Percentiles rank a stretch among this genome's conserved stretches.
phyloP scores from a whole-genome alignment of 371 early-diverging fungal species.

The Lichtheimia ramosa region DNA sequence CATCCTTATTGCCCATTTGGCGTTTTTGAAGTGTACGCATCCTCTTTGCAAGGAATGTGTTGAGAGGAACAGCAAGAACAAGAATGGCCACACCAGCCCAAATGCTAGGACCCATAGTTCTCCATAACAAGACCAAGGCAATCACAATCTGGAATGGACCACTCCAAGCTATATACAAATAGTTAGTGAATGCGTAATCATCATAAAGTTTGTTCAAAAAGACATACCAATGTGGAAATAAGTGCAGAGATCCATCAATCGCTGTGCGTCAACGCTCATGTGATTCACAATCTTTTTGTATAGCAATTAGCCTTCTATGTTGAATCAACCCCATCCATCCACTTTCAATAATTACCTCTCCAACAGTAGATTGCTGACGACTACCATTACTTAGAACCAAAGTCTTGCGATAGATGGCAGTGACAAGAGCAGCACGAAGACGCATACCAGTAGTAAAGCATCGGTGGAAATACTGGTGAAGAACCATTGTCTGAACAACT shows the following conservation, averaged over 20 bases:
- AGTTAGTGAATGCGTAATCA: neutral
- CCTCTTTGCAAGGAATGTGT: conserved; percentile 58
- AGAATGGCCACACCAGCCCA: conserved; percentile 90
- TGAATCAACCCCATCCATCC: conserved; percentile 8
- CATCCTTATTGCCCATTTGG: conserved; percentile 92
- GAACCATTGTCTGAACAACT: conserved; percentile 77
- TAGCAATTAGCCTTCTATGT: conserved; percentile 6
- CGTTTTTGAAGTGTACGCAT: conserved; percentile 77
- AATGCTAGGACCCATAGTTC: conserved; percentile 80
- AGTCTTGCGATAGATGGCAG: conserved; percentile 89
- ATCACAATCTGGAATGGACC: conserved; percentile 90
- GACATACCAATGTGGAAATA: conserved; percentile 70
- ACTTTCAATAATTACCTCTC: conserved; percentile 44
- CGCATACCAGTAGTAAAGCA: conserved; percentile 80
- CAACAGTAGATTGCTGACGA: conserved; percentile 81
- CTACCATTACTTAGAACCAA: conserved; percentile 78
- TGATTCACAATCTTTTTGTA: conserved; percentile 76
- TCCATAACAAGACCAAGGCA: conserved; percentile 78
- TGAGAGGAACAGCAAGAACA: conserved; percentile 74
- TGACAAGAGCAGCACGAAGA: conserved; percentile 79
- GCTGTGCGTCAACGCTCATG: conserved; percentile 90
- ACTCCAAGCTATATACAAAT: conserved; percentile 64
- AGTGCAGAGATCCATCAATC: conserved; percentile 67
- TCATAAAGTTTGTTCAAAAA: conserved; percentile 2
- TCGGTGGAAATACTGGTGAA: conserved; percentile 92